Percentiles rank a stretch among this genome's conserved stretches.
Evolutionary conservation across 768 basidiomycete genomes (phyloP).

Genomic region (Leccinellum albellum): DNA sequence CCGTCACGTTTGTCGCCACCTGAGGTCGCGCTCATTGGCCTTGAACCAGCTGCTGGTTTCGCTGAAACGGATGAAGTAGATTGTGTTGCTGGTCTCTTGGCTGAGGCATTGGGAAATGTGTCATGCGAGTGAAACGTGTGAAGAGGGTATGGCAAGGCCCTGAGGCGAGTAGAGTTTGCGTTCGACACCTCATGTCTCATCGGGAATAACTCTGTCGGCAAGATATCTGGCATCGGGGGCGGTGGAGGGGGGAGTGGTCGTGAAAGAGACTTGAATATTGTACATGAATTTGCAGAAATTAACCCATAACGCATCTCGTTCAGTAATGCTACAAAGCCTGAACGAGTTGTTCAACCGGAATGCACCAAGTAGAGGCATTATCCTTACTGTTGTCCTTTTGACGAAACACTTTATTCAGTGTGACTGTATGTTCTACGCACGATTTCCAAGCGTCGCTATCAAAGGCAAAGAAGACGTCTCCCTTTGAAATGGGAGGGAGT

Average conservation of each 20-base stretch:
- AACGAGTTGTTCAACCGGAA: not conserved
- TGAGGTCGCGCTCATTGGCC: slow-evolving; percentile 6
- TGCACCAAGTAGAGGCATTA: not conserved
- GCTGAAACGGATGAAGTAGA: not conserved
- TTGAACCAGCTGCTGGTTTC: not conserved
- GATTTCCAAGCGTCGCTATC: slow-evolving; percentile 46
- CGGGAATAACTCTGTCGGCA: slow-evolving; percentile 58
- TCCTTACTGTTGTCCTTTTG: slow-evolving; percentile 66
- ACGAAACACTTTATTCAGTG: slow-evolving; percentile 68
- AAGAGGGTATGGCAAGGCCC: slow-evolving; percentile 40
- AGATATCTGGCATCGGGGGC: slow-evolving; percentile 29
- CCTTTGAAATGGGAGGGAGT: slow-evolving; percentile 50
- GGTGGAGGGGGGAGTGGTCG: slow-evolving; percentile 25
- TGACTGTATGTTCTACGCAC: slow-evolving; percentile 56
- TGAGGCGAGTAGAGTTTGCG: slow-evolving; percentile 56
- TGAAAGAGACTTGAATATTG: slow-evolving; percentile 45
- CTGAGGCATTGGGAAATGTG: slow-evolving; percentile 28
- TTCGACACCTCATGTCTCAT: slow-evolving; percentile 65
- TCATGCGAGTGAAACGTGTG: slow-evolving; percentile 51
- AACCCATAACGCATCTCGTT: slow-evolving; percentile 70
- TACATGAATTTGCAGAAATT: slow-evolving; percentile 44
- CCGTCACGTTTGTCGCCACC: slow-evolving; percentile 43
- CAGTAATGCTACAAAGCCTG: slow-evolving; percentile 69
- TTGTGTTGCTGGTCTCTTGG: slow-evolving; percentile 1
- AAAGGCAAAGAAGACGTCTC: slow-evolving; percentile 56